Evolutionary conservation across 331 rosid genomes (phyloP).

Genomic region (Rhamnella rubrinervis): DNA sequence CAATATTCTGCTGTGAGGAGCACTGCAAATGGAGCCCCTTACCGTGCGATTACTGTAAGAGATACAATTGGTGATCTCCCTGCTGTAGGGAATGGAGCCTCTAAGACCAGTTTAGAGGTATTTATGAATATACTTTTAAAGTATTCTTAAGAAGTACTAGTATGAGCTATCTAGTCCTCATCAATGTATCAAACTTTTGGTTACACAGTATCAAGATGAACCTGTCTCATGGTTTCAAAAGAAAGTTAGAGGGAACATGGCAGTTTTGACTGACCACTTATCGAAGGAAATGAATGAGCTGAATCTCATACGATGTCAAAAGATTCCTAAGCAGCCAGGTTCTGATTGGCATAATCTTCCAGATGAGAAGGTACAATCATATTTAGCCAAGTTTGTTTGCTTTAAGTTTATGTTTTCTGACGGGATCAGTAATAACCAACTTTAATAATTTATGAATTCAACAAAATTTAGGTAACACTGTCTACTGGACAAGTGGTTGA

Average conservation of each 20-base stretch:
- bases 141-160: too few relatives aligned
- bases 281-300: constrained; percentile 95
- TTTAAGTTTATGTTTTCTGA: constrained; percentile 7
- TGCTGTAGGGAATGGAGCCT: constrained; percentile 88
- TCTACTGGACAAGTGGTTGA: constrained; percentile 77
- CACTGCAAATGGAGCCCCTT: constrained; percentile 90
- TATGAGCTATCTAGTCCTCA: background rate
- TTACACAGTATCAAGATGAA: constrained; percentile 61
- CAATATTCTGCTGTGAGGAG: constrained; percentile 87
- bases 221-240: constrained; percentile 89
- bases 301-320: constrained; percentile 79
- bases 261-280: constrained; percentile 73
- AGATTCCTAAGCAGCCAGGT: constrained; percentile 86
- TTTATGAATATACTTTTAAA: background rate
- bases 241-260: constrained; percentile 70
- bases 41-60: constrained; percentile 85
- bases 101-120: constrained; percentile 68
- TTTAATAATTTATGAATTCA: constrained; percentile 1
- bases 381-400: background rate
- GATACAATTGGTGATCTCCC: constrained; percentile 99
- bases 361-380: constrained; percentile 65
- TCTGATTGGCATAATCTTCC: constrained; percentile 96
- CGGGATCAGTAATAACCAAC: background rate
- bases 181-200: background rate
- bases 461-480: constrained; percentile 54